These are phyloP conservation scores for Russula vinacea DNA, from an alignment of 768 basidiomycete species.

Conservation along the genomic window DNA sequence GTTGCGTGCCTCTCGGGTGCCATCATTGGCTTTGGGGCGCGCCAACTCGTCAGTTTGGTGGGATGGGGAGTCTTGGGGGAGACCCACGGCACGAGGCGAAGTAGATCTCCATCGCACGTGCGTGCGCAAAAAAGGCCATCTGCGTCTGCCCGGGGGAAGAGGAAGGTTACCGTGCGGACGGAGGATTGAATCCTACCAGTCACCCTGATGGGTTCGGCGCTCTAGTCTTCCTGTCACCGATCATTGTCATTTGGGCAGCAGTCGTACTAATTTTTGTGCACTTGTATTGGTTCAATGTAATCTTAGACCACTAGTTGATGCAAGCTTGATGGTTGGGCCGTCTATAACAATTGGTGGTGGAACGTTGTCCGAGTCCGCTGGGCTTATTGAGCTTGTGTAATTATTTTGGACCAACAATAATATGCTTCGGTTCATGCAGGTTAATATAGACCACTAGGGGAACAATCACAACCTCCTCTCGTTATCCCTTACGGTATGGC, in stretches of 20 bases:
- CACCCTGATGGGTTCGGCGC: background rate
- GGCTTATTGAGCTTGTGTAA: too few species aligned
- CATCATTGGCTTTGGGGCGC: constrained; percentile 23
- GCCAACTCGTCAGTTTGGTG: constrained; percentile 17
- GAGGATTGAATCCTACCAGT: constrained; percentile 16
- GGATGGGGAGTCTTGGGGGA: constrained; percentile 21
- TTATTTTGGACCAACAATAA: too few species aligned
- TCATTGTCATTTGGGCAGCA: background rate
- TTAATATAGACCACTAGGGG: too few species aligned
- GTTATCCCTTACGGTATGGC: too few species aligned
- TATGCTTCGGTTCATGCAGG: too few species aligned
- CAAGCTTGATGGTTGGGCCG: background rate
- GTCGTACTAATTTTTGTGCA: background rate
- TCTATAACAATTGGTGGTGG: too few species aligned
- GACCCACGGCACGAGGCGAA: background rate
- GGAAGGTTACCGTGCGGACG: constrained; percentile 15
- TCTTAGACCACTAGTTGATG: background rate
- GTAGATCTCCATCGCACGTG: constrained; percentile 14
- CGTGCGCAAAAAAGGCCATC: constrained; percentile 19
- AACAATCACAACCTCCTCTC: too few species aligned
- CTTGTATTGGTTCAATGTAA: constrained; percentile 22
- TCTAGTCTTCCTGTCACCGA: background rate
- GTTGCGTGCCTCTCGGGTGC: constrained; percentile 24
- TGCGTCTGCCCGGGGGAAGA: constrained; percentile 23
- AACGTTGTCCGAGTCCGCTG: too few species aligned